Evolutionary conservation across 257 asterid species (phyloP).

Genomic region (Fraxinus pennsylvanica): DNA sequence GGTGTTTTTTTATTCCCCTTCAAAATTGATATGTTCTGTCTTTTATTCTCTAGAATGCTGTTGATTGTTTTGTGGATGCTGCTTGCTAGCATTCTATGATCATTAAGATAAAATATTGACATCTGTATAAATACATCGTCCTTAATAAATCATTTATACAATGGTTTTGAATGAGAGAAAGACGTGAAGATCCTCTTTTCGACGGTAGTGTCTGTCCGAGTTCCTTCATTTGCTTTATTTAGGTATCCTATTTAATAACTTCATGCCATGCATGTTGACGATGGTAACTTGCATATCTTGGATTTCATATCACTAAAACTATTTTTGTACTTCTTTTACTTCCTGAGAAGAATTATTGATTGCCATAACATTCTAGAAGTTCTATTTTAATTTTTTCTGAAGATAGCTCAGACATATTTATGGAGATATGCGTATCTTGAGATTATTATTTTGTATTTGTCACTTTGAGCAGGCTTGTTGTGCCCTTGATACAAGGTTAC

Average conservation of each 20-base stretch:
- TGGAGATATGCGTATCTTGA: constrained; percentile 15
- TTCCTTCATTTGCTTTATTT: constrained; percentile 1
- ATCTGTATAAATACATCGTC: neutral
- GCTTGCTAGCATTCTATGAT: neutral
- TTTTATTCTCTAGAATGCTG: neutral
- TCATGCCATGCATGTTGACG: constrained; percentile 8
- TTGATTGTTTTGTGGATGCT: constrained; percentile 4
- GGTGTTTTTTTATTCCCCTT: neutral
- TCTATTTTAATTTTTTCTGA: neutral
- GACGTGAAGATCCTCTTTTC: neutral
- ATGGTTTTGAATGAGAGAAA: neutral
- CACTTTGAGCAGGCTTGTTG: constrained; percentile 78
- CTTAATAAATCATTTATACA: neutral
- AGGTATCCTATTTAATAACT: constrained; percentile 11
- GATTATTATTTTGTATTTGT: constrained; percentile 25
- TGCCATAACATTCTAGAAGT: neutral
- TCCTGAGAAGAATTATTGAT: constrained; percentile 4
- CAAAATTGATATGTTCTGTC: constrained; percentile 4
- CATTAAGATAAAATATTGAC: neutral
- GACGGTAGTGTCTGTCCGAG: neutral
- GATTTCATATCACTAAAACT: neutral
- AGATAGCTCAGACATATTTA: constrained; percentile 16
- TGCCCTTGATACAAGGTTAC: constrained; percentile 96
- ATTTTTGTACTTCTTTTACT: neutral
- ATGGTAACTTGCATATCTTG: neutral